Percentiles rank a stretch among this genome's conserved stretches.
Conservation (phyloP, 1,139 yeast species). For the Diutina rugosa region DNA sequence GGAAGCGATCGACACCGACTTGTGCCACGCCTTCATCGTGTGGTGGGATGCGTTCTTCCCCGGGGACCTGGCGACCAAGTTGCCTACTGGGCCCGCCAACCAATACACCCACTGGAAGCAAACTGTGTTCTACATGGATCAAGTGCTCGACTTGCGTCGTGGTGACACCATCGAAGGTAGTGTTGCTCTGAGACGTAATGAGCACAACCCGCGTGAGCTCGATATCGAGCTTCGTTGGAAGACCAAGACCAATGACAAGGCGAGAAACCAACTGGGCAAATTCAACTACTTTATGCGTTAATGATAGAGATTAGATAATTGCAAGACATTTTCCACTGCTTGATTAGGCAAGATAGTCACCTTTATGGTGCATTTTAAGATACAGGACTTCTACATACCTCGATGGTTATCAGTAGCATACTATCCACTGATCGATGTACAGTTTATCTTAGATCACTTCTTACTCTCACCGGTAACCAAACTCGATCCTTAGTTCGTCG, state of each 20-base stretch:
- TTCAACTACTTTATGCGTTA: conserved; percentile 57
- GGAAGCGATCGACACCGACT: conserved; percentile 65
- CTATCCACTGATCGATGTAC: not conserved
- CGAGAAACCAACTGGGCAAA: conserved; percentile 43
- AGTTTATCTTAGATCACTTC: not conserved
- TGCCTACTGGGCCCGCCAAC: conserved; percentile 75
- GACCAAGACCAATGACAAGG: conserved; percentile 38
- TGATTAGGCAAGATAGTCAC: too few species aligned
- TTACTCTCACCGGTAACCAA: not conserved
- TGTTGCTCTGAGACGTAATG: conserved; percentile 67
- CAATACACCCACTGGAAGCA: conserved; percentile 94
- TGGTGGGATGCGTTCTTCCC: conserved; percentile 96
- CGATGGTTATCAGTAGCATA: not conserved
- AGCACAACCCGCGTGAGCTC: conserved; percentile 69
- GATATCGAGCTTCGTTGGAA: conserved; percentile 56
- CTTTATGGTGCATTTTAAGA: not conserved
- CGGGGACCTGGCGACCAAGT: conserved; percentile 41
- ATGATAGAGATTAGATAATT: not conserved
- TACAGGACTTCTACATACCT: not conserved
- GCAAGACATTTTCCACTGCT: not conserved
- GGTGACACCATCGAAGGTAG: conserved; percentile 69
- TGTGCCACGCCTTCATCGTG: conserved; percentile 77
- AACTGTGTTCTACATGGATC: conserved; percentile 82
- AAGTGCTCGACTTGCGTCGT: conserved; percentile 63
- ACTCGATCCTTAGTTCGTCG: not conserved